phyloP scores from a whole-genome alignment of 108 stramenopile species.

The Nitzschia inconspicua region DNA sequence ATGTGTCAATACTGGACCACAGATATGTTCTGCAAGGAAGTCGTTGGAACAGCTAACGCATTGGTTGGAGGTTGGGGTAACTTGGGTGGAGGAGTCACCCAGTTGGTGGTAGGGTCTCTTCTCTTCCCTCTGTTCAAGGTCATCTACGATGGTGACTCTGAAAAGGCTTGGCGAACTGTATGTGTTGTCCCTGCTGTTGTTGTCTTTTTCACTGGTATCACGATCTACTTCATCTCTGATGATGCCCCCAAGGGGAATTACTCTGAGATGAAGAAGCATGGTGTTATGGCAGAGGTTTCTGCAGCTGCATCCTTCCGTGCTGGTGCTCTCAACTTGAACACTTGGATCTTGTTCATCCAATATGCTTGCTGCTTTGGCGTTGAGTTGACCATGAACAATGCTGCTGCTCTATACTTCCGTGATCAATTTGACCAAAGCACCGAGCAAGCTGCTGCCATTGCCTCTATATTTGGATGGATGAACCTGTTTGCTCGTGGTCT shows the following conservation, averaged over 20 bases:
- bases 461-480: constrained; percentile 80
- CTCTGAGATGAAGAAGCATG: constrained; percentile 64
- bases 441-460: constrained; percentile 66
- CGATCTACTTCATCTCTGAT: constrained; percentile 53
- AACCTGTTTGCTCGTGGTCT: constrained; percentile 69
- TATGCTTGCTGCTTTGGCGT: constrained; percentile 92
- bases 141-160: constrained; percentile 53
- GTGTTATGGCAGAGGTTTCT: constrained; percentile 71
- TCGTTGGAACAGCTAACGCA: constrained; percentile 87
- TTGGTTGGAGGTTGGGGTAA: constrained; percentile 89
- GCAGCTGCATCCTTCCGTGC: constrained; percentile 61
- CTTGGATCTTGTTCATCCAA: constrained; percentile 83
- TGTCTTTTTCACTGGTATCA: constrained; percentile 37
- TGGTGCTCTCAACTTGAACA: constrained; percentile 77
- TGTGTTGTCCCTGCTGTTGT: constrained; percentile 74
- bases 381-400: constrained; percentile 89
- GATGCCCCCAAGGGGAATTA: constrained; percentile 88
- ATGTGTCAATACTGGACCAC: constrained; percentile 84
- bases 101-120: constrained; percentile 59
- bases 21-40: constrained; percentile 77
- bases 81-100: constrained; percentile 82
- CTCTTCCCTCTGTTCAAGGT: constrained; percentile 66
- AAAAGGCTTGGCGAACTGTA: constrained; percentile 75
- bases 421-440: constrained; percentile 60
- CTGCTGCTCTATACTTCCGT: constrained; percentile 75